Percentiles rank a stretch among this genome's conserved stretches.
Conservation (phyloP, 225 moss, liverwort and hornwort species). For the Lunularia cruciata region DNA sequence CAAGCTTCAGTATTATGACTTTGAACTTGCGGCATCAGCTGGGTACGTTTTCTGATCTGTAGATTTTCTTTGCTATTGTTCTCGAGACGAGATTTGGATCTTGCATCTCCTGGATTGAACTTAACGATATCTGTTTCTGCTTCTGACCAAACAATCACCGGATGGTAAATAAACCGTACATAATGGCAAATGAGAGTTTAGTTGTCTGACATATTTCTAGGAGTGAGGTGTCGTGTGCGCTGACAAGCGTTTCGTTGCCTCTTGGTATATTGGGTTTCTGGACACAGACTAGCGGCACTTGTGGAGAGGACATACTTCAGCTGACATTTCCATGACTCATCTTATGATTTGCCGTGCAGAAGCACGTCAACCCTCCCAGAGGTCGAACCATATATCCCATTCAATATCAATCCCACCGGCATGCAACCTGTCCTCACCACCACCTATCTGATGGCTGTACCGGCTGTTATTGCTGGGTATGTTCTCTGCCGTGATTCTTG, state of each 20-base stretch:
- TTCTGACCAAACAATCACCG: background rate
- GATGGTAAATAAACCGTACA: too few species aligned
- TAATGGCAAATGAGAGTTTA: too few species aligned
- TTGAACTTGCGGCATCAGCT: constrained; percentile 86
- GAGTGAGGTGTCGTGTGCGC: too few species aligned
- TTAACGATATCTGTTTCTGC: background rate
- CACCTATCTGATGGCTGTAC: constrained; percentile 95
- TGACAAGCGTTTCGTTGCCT: background rate
- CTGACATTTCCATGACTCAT: background rate
- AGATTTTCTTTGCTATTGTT: constrained; percentile 18
- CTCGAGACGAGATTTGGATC: background rate
- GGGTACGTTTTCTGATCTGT: constrained; percentile 47
- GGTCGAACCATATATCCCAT: constrained; percentile 96
- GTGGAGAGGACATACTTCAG: background rate
- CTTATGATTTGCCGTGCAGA: constrained; percentile 30
- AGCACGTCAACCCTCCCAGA: constrained; percentile 72
- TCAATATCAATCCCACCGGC: constrained; percentile 97
- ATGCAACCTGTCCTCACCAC: constrained; percentile 99
- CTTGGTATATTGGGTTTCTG: background rate
- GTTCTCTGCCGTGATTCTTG: constrained; percentile 3
- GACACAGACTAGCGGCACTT: background rate
- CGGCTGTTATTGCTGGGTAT: constrained; percentile 84
- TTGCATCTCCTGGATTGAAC: background rate
- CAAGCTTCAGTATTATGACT: constrained; percentile 93
- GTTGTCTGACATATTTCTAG: too few species aligned